phyloP scores from a whole-genome alignment of 805 yeast genomes.

The Kluyveromyces nonfermentans region DNA sequence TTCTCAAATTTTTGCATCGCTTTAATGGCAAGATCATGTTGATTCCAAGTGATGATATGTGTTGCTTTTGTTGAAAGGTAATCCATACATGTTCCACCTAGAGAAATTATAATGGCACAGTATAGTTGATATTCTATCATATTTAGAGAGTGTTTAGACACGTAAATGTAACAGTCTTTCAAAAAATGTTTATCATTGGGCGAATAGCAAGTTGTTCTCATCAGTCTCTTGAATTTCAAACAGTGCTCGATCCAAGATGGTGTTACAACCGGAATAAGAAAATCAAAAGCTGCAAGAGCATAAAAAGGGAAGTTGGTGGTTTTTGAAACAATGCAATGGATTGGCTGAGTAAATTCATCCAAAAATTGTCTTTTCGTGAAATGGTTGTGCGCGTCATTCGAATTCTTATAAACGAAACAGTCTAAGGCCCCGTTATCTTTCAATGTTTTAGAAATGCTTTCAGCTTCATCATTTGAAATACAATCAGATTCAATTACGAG shows the following conservation, averaged over 20 bases:
- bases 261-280: constrained; percentile 24
- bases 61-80: constrained; percentile 61
- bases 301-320: constrained; percentile 21
- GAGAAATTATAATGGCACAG: constrained; percentile 45
- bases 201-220: constrained; percentile 35
- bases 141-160: constrained; percentile 46
- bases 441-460: constrained; percentile 6
- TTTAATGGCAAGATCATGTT: constrained; percentile 49
- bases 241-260: constrained; percentile 22
- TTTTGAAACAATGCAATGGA: constrained; percentile 21
- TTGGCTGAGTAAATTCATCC: constrained; percentile 5
- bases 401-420: constrained; percentile 6
- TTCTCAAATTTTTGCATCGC: constrained; percentile 37
- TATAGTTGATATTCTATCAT: constrained; percentile 61
- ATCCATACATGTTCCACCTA: constrained; percentile 70
- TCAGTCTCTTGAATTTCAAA: constrained; percentile 13
- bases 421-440: constrained; percentile 10
- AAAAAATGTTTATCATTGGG: constrained; percentile 65
- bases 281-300: constrained; percentile 19
- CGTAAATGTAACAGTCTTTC: constrained; percentile 50
- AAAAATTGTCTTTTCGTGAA: constrained; percentile 2
- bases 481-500: constrained; percentile 11
- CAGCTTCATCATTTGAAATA: constrained; percentile 3
- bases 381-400: neutral
- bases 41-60: constrained; percentile 56